Evolutionary conservation across 192 early-diverging fungal species (phyloP).

Genomic region (Glomus cerebriforme): DNA sequence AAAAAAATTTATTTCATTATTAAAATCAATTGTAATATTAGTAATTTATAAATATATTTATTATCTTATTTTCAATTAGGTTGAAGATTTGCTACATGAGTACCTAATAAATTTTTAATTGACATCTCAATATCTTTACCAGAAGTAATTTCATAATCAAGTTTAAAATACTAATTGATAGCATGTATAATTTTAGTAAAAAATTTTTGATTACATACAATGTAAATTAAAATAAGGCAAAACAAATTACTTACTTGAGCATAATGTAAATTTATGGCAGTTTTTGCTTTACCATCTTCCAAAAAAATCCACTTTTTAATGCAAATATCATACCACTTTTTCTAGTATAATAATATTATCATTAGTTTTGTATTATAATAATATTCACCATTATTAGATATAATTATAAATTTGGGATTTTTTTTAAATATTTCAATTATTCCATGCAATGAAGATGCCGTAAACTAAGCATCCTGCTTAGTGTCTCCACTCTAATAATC

Average conservation of each 20-base stretch:
- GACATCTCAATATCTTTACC: not conserved
- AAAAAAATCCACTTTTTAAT: not conserved
- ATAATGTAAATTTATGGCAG: not conserved
- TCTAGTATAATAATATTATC: not conserved
- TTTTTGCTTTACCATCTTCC: not conserved
- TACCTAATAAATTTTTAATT: no score
- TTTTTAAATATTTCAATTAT: not conserved
- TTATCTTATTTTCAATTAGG: no score
- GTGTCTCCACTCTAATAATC: not conserved
- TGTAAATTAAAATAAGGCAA: no score
- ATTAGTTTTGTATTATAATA: not conserved
- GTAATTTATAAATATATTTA: no score
- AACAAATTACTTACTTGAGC: not conserved
- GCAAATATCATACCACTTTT: not conserved
- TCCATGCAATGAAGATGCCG: not conserved
- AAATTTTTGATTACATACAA: no score
- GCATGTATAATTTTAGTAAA: not conserved
- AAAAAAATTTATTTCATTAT: no score
- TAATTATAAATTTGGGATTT: not conserved
- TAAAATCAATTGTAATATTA: no score
- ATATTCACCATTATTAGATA: not conserved
- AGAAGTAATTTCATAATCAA: not conserved
- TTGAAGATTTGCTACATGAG: no score
- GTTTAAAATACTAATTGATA: not conserved
- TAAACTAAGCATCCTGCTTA: not conserved